Conservation (phyloP, 805 yeast species). For the Danielia oregonensis region DNA sequence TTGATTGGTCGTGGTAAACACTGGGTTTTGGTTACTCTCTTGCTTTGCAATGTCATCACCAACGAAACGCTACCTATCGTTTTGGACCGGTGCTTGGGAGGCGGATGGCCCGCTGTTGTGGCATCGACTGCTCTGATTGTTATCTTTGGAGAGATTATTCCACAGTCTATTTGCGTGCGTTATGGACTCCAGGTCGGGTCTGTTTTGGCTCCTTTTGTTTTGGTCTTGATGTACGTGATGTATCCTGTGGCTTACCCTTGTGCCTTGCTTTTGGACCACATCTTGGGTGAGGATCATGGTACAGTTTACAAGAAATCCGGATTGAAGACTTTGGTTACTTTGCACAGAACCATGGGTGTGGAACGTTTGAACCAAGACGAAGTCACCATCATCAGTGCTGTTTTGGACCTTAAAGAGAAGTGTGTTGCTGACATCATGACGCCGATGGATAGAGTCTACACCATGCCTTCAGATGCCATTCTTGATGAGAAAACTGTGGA, state of each 20-base stretch:
- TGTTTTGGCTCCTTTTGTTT: conserved; percentile 83
- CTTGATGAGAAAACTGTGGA: conserved; percentile 83
- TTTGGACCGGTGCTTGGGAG: conserved; percentile 87
- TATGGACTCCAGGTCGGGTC: conserved; percentile 93
- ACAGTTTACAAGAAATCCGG: conserved; percentile 91
- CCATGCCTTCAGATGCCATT: conserved; percentile 78
- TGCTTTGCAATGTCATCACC: conserved; percentile 84
- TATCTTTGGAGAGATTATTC: conserved; percentile 93
- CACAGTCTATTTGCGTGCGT: conserved; percentile 89
- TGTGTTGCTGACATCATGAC: conserved; percentile 88
- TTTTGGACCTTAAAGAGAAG: conserved; percentile 88
- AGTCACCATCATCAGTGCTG: conserved; percentile 93
- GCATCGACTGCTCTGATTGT: conserved; percentile 91
- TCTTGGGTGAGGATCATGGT: conserved; percentile 94
- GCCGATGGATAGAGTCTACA: conserved; percentile 85
- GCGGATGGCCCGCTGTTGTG: conserved; percentile 96
- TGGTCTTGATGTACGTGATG: conserved; percentile 78
- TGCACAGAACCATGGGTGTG: conserved; percentile 93
- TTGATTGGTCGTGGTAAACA: conserved; percentile 84
- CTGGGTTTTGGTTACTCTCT: conserved; percentile 89
- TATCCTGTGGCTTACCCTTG: conserved; percentile 92
- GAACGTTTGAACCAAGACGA: conserved; percentile 92
- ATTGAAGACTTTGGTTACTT: conserved; percentile 85
- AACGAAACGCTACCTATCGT: conserved; percentile 94
- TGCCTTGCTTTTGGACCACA: conserved; percentile 72